Evolutionary conservation across 1,284 basidiomycete species (phyloP).

Genomic region (Golubevia pallescens): DNA sequence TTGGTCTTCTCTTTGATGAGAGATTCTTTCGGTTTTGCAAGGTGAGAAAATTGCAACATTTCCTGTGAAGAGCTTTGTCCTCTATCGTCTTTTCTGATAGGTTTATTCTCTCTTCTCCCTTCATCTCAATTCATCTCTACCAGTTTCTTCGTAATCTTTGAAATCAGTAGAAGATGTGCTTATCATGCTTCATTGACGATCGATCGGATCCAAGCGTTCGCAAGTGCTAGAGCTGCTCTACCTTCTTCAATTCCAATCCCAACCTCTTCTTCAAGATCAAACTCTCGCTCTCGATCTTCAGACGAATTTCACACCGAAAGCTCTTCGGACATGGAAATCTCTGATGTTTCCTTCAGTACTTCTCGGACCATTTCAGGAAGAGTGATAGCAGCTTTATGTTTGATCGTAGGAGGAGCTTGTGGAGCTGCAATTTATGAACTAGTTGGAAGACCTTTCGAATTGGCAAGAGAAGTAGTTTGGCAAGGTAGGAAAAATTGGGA

Average conservation of each 20-base stretch:
- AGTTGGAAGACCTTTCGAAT: slow-evolving; percentile 63
- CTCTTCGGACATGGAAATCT: slow-evolving; percentile 10
- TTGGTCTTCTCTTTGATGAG: slow-evolving; percentile 59
- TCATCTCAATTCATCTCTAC: slow-evolving; percentile 43
- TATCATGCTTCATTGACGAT: slow-evolving; percentile 47
- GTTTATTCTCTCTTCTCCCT: background rate
- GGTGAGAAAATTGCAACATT: background rate
- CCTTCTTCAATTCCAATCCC: background rate
- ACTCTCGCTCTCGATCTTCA: background rate
- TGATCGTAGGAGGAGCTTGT: slow-evolving; percentile 48
- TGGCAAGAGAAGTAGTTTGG: slow-evolving; percentile 61
- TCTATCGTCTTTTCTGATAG: background rate
- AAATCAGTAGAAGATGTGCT: slow-evolving; percentile 57
- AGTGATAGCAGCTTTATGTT: slow-evolving; percentile 43
- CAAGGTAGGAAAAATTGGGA: slow-evolving; percentile 56
- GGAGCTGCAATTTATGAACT: slow-evolving; percentile 54
- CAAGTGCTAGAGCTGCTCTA: slow-evolving; percentile 2
- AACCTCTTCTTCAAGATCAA: background rate
- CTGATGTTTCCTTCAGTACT: slow-evolving; percentile 31
- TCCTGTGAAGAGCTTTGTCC: no score
- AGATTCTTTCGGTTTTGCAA: slow-evolving; percentile 53
- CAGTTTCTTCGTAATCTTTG: slow-evolving; percentile 65
- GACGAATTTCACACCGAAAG: background rate
- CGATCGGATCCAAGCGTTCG: slow-evolving; percentile 37
- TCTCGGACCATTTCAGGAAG: slow-evolving; percentile 45